A percentile compares a stretch with the other conserved stretches of the same genome.
Conservation (phyloP, 768 basidiomycete species). For the Boletus coccyginus region DNA sequence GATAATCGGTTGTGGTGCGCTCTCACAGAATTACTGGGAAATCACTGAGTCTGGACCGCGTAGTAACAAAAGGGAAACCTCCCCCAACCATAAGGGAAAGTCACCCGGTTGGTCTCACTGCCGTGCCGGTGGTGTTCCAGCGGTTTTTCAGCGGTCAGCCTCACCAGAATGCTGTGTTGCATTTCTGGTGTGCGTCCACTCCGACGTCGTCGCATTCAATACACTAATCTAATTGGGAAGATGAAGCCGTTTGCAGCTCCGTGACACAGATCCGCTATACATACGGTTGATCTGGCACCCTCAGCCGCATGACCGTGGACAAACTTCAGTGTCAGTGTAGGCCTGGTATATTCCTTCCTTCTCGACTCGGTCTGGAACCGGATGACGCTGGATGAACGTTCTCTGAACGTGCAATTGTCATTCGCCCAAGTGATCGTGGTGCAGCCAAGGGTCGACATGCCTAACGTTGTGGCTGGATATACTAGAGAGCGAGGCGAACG, state of each 20-base stretch:
- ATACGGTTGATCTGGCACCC: too few species aligned
- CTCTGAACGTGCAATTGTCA: background rate
- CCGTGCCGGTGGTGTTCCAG: conserved; percentile 7
- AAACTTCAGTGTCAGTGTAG: too few species aligned
- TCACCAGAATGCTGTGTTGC: conserved; percentile 6
- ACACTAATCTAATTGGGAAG: too few species aligned
- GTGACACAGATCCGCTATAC: background rate
- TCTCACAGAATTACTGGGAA: background rate
- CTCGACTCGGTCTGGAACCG: background rate
- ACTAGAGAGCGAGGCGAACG: background rate
- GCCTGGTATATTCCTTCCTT: background rate
- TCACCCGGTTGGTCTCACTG: background rate
- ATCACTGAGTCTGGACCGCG: background rate
- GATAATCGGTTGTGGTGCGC: too few species aligned
- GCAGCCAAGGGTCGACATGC: too few species aligned
- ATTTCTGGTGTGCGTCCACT: background rate
- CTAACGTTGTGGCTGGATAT: background rate
- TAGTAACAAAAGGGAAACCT: background rate
- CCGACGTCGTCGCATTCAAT: too few species aligned
- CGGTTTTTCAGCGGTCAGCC: background rate
- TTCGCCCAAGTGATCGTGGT: background rate
- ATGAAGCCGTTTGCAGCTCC: too few species aligned
- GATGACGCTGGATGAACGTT: background rate
- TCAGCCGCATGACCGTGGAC: background rate
- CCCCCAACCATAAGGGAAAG: background rate